Evolutionary conservation across 306 rosid species (phyloP).

Genomic region (Cucumis melo): DNA sequence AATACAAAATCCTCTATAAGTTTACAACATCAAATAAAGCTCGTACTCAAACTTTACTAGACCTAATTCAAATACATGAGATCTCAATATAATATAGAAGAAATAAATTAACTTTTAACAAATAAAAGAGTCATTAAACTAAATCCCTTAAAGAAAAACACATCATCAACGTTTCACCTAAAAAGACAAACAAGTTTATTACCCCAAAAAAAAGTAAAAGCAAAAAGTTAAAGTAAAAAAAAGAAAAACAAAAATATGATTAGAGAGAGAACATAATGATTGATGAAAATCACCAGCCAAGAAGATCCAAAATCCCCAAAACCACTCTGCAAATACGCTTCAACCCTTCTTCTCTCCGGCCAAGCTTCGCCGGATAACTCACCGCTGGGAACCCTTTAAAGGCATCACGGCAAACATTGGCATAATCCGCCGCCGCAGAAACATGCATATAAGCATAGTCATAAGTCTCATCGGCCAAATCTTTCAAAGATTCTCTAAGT

Average conservation of each 20-base stretch:
- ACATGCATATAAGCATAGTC: constrained; percentile 75
- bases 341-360: constrained; percentile 52
- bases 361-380: constrained; percentile 50
- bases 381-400: constrained; percentile 33
- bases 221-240: background rate
- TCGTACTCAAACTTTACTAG: too few relatives aligned
- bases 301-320: constrained; percentile 63
- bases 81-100: too few relatives aligned
- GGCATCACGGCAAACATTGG: constrained; percentile 63
- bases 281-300: constrained; percentile 19
- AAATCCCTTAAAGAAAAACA: background rate
- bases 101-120: too few relatives aligned
- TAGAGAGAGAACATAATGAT: background rate
- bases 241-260: background rate
- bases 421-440: constrained; percentile 69
- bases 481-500: constrained; percentile 39
- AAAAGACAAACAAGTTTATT: background rate
- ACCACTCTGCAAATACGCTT: constrained; percentile 75
- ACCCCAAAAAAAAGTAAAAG: background rate
- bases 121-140: background rate
- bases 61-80: too few relatives aligned
- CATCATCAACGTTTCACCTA: background rate
- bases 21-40: too few relatives aligned
- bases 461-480: constrained; percentile 37
- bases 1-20: too few relatives aligned